Evolutionary conservation across 2,329 filamentous ascomycete species (phyloP).

Genomic region (Microascus cirrosus): DNA sequence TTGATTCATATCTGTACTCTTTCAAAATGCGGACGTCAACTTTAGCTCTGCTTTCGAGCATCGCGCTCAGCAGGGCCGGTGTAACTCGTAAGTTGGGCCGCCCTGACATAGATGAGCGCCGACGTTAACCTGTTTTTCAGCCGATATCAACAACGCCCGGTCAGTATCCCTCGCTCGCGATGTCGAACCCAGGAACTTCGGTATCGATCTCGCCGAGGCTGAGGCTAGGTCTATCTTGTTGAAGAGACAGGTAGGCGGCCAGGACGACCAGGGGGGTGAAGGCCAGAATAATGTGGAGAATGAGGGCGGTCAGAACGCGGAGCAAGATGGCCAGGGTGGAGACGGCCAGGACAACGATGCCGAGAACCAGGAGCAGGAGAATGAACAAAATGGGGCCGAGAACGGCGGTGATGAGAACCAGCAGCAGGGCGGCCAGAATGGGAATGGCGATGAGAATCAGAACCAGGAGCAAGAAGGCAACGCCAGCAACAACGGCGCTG

Average conservation of each 20-base stretch:
- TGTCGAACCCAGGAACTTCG: neutral
- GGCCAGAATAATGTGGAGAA: neutral
- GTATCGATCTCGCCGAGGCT: neutral
- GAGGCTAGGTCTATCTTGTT: too few species aligned
- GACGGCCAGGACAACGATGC: neutral
- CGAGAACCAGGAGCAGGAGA: neutral
- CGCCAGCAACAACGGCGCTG: neutral
- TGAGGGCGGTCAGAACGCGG: too few species aligned
- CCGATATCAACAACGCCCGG: slow-evolving; percentile 4
- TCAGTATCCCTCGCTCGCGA: slow-evolving; percentile 1
- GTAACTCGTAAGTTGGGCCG: slow-evolving; percentile 2
- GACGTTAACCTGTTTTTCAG: neutral
- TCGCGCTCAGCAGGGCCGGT: slow-evolving; percentile 2
- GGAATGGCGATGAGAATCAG: neutral
- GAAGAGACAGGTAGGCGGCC: neutral
- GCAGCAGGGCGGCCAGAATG: too few species aligned
- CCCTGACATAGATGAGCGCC: neutral
- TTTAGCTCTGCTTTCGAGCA: slow-evolving; percentile 3
- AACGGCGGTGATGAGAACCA: neutral
- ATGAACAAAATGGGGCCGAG: neutral
- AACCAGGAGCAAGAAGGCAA: neutral
- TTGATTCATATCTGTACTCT: neutral
- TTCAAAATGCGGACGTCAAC: slow-evolving; percentile 4
- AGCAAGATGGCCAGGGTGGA: neutral
- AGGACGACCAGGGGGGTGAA: neutral